phyloP scores from a whole-genome alignment of 345 rosid genomes.

The Mangifera indica region DNA sequence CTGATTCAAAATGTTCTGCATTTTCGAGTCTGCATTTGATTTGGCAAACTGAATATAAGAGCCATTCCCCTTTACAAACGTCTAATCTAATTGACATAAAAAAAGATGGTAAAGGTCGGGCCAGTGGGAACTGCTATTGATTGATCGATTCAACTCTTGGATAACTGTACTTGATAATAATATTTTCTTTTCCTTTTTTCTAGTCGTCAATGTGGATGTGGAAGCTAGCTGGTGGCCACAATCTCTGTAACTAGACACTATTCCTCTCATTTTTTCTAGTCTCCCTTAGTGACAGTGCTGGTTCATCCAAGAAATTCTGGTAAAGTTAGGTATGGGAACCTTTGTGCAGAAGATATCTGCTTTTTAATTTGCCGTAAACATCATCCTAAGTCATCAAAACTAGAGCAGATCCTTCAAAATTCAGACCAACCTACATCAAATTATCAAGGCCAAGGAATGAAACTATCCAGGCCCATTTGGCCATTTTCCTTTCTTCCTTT shows the following conservation, averaged over 20 bases:
- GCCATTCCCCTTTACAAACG: not conserved
- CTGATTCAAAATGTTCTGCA: too few species aligned
- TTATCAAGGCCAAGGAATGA: too few species aligned
- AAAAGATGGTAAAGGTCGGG: not conserved
- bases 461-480: not conserved
- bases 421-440: not conserved
- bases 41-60: too few species aligned
- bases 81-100: slow-evolving; percentile 5
- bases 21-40: too few species aligned
- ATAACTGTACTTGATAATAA: not conserved
- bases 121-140: too few species aligned
- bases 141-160: not conserved
- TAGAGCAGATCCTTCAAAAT: not conserved
- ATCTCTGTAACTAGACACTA: not conserved
- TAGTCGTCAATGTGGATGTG: not conserved
- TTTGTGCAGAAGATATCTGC: not conserved
- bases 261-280: not conserved
- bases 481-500: too few species aligned
- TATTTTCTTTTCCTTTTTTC: not conserved
- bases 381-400: not conserved
- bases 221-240: not conserved
- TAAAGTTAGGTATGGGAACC: too few species aligned
- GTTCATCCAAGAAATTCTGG: not conserved
- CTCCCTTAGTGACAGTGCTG: not conserved
- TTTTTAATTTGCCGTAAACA: not conserved